Evolutionary conservation across 2,329 filamentous ascomycete species (phyloP).

Genomic region (Colletotrichum spaethianum): DNA sequence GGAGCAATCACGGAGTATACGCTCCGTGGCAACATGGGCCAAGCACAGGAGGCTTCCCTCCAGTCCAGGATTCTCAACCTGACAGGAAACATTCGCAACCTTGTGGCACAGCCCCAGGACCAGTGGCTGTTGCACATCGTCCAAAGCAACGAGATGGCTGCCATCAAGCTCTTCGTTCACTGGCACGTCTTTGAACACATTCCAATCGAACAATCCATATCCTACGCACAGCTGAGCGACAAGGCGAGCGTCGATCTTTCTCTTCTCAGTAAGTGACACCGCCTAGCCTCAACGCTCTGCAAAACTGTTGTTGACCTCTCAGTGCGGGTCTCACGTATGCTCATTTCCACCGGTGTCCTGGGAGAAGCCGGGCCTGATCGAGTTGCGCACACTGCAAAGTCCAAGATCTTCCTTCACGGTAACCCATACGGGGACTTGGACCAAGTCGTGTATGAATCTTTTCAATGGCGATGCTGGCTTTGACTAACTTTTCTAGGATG

Average conservation of each 20-base stretch:
- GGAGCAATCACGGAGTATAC: neutral
- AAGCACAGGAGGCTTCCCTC: neutral
- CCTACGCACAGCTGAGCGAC: constrained; percentile 47
- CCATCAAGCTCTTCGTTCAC: constrained; percentile 47
- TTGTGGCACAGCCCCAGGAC: neutral
- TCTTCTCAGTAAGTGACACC: constrained; percentile 44
- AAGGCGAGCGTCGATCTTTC: constrained; percentile 46
- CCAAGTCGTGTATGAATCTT: constrained; percentile 28
- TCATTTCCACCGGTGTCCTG: constrained; percentile 43
- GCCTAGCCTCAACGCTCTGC: neutral
- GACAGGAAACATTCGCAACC: neutral
- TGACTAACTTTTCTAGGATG: neutral
- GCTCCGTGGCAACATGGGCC: neutral
- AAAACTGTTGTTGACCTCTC: neutral
- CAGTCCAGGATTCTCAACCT: neutral
- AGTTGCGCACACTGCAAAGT: constrained; percentile 44
- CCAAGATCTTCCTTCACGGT: constrained; percentile 30
- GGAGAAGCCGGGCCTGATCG: constrained; percentile 37
- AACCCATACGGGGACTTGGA: constrained; percentile 39
- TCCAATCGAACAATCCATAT: constrained; percentile 45
- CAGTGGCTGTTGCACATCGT: neutral
- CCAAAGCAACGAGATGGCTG: neutral
- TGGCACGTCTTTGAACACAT: constrained; percentile 52
- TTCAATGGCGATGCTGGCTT: neutral
- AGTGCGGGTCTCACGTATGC: constrained; percentile 43